Evolutionary conservation across 1,284 basidiomycete species (phyloP).

Genomic region (Cryptococcus sp.): DNA sequence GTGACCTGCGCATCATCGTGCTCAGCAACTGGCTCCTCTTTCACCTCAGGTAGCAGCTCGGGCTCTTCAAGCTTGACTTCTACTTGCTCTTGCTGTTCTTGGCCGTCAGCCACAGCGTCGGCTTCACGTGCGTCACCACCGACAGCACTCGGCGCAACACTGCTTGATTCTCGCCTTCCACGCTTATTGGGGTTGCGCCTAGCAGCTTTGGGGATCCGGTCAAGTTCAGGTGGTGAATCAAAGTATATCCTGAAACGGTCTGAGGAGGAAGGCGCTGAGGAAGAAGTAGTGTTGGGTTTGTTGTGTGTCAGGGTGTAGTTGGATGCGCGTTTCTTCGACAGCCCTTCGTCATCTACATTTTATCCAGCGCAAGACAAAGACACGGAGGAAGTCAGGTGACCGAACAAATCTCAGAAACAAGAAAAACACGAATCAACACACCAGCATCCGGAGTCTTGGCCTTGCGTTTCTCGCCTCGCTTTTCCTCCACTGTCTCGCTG

Average conservation of each 20-base stretch:
- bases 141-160: constrained; percentile 36
- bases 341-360: constrained; percentile 28
- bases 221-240: constrained; percentile 53
- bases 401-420: background rate
- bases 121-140: constrained; percentile 51
- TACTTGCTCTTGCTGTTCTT: background rate
- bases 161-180: constrained; percentile 61
- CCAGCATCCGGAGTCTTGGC: constrained; percentile 50
- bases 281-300: constrained; percentile 32
- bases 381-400: background rate
- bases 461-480: constrained; percentile 50
- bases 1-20: constrained; percentile 13
- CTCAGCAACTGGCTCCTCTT: constrained; percentile 5
- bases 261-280: constrained; percentile 30
- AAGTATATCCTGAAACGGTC: constrained; percentile 55
- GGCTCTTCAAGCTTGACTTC: too few relatives aligned
- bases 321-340: constrained; percentile 44
- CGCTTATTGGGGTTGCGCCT: constrained; percentile 58
- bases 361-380: background rate
- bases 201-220: constrained; percentile 44
- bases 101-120: constrained; percentile 5
- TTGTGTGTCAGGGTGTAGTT: constrained; percentile 46
- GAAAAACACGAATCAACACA: constrained; percentile 24
- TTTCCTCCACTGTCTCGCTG: constrained; percentile 23
- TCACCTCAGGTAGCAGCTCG: background rate